A percentile compares a stretch with the other conserved stretches of the same genome.
These are phyloP conservation scores for Rhododendron ferrugineum DNA, from an alignment of 148 eudicot genomes.

Conservation along the genomic window DNA sequence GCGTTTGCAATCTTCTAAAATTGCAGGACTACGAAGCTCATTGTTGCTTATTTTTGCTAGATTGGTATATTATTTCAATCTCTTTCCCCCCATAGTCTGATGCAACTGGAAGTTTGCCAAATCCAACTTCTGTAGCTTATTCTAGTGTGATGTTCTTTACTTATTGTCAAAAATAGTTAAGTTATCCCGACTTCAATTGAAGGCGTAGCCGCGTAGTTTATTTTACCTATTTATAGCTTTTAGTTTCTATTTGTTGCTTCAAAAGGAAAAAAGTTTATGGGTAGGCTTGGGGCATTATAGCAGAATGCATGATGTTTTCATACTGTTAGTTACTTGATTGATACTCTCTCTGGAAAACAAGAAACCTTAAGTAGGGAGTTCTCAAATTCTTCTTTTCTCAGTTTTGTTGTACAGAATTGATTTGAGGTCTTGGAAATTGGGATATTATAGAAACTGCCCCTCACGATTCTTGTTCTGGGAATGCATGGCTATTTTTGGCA, in stretches of 20 bases:
- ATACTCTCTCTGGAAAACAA: not conserved
- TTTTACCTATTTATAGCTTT: not conserved
- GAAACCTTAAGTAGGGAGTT: not conserved
- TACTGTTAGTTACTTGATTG: not conserved
- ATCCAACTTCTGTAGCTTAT: not conserved
- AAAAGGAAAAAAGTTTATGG: not conserved
- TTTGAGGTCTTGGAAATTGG: not conserved
- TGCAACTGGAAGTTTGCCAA: not conserved
- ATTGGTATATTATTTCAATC: constrained; percentile 45
- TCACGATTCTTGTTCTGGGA: not conserved
- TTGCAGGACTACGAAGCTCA: constrained; percentile 68
- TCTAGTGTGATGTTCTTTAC: not conserved
- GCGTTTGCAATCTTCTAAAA: constrained; percentile 78
- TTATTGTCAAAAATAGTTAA: not conserved
- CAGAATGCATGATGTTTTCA: not conserved
- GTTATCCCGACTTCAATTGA: not conserved
- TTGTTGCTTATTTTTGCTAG: constrained; percentile 82
- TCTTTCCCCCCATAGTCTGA: not conserved
- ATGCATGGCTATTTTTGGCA: not conserved
- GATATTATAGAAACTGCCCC: not conserved
- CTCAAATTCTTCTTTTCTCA: not conserved
- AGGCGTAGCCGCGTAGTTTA: not conserved
- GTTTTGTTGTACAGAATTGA: not conserved
- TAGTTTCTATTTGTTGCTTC: not conserved
- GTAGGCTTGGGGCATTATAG: not conserved